Evolutionary conservation across 768 basidiomycete genomes (phyloP).

Genomic region (Lentinula sp.): DNA sequence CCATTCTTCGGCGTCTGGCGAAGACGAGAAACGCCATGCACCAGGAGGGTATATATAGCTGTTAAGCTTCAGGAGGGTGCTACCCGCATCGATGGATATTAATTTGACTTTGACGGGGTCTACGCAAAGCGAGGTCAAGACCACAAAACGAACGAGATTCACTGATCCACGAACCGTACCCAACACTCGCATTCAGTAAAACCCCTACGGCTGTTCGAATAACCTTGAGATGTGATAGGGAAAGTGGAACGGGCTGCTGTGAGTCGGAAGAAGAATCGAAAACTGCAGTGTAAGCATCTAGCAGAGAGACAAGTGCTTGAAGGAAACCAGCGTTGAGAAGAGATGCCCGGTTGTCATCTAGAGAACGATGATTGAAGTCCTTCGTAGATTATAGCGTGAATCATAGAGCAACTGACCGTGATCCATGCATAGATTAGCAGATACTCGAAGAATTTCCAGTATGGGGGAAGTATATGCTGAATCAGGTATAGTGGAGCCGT

Average conservation of each 20-base stretch:
- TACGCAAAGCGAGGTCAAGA: constrained; percentile 21
- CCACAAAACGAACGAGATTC: not conserved
- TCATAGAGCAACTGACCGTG: constrained; percentile 44
- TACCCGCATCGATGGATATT: constrained; percentile 60
- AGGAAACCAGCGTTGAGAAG: constrained; percentile 69
- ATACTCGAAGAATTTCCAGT: constrained; percentile 69
- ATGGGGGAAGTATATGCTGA: constrained; percentile 43
- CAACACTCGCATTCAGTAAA: constrained; percentile 71
- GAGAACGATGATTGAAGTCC: not conserved
- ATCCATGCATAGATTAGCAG: constrained; percentile 82
- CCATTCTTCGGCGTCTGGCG: constrained; percentile 51
- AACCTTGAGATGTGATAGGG: constrained; percentile 61
- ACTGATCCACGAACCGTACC: constrained; percentile 51
- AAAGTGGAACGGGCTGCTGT: constrained; percentile 41
- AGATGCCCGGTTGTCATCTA: constrained; percentile 71
- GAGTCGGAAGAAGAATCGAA: constrained; percentile 25
- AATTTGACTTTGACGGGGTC: constrained; percentile 68
- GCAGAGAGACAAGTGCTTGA: constrained; percentile 56
- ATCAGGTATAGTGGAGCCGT: constrained; percentile 39
- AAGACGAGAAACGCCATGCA: constrained; percentile 43
- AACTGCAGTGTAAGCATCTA: constrained; percentile 62
- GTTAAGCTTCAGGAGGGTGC: constrained; percentile 63
- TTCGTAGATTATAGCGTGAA: not conserved
- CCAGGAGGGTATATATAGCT: constrained; percentile 68
- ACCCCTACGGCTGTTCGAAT: constrained; percentile 76